phyloP scores from a whole-genome alignment of 768 basidiomycete species.

The Hygrophorus russula region DNA sequence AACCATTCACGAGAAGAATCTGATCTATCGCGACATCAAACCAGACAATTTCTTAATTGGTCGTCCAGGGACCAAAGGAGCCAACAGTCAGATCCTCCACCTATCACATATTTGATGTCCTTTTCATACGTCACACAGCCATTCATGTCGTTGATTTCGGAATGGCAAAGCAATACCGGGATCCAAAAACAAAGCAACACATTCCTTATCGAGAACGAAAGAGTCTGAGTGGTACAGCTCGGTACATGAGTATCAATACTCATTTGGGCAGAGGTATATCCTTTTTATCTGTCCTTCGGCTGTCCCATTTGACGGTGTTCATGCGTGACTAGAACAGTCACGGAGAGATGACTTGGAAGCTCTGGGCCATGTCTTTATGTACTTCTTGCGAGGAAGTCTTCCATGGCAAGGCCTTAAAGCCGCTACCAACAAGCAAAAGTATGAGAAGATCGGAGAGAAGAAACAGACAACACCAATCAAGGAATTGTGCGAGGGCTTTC shows the following conservation, averaged over 20 bases:
- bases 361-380: slow-evolving; percentile 99
- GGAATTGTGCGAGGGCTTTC: slow-evolving; percentile 92
- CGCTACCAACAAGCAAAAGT: slow-evolving; percentile 99
- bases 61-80: slow-evolving; percentile 80
- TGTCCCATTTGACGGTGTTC: slow-evolving; percentile 5
- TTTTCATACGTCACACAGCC: slow-evolving; percentile 28
- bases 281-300: slow-evolving; percentile 2
- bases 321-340: slow-evolving; percentile 55
- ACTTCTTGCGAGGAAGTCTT: slow-evolving; percentile 91
- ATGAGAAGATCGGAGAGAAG: slow-evolving; percentile 99
- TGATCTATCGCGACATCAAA: slow-evolving; percentile 99
- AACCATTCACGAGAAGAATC: slow-evolving; percentile 98
- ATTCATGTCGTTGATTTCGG: slow-evolving; percentile 98
- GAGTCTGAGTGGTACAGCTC: slow-evolving; percentile 91
- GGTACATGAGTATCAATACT: slow-evolving; percentile 99
- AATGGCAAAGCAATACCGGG: slow-evolving; percentile 99
- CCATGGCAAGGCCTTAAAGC: slow-evolving; percentile 99
- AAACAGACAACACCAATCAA: slow-evolving; percentile 98
- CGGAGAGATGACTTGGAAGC: slow-evolving; percentile 96
- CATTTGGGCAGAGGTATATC: slow-evolving; percentile 86
- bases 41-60: slow-evolving; percentile 99
- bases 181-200: slow-evolving; percentile 98
- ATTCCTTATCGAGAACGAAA: slow-evolving; percentile 99
- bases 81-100: slow-evolving; percentile 48
- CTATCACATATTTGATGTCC: slow-evolving; percentile 1